Base-by-base conservation (phyloP, 2,329 filamentous ascomycete species). In the Mycogone perniciosa region DNA sequence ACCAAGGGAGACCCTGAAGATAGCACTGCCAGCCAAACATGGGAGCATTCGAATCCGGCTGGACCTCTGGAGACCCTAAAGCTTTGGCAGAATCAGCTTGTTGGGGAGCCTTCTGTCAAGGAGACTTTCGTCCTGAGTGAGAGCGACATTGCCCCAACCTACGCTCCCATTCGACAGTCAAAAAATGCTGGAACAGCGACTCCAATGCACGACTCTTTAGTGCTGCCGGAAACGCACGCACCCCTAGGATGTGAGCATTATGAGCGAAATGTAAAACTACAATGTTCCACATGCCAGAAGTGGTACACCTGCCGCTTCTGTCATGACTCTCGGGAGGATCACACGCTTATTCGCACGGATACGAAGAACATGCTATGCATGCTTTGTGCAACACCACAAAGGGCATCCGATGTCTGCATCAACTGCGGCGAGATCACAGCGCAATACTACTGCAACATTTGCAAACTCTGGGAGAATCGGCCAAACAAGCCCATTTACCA, bases 331-430 rank as follows among this genome's bases (percentile, higher is more conserved):
- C 79, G 74, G 7, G 89, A 96, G 62, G 83, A 89, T 59, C 89
- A 96, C 66, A 76, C 74, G 53, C 74, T 99, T 51, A 82, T 91
- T 59, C 82, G 93, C 46, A 85, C 84, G 59, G 86, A 88, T 60
- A 99, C 92, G 6, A 86, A 85, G 67, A 86, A 96, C 62, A 99
- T 99, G 93, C 79, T 99, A 5, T 99, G 93, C 67, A 99, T 99
- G 93, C 76, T 90, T 30, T 99, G 93, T 67, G 82, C 84, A 6
- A 89, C 86, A 50, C 85, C 93, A 2, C 93, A 99, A 62, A 81
- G 81, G 51, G 91, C 88, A 4, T 82, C 82, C 31, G 89, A 95
- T 56, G 76, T 81, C 46, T 99, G 93, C 66, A 75, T 79, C 46
- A 77, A 81, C 50, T 99, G 93, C 65, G 86, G 84, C 13, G 82